Evolutionary conservation across 257 asterid genomes (phyloP).

Genomic region (Solanum sitiens): DNA sequence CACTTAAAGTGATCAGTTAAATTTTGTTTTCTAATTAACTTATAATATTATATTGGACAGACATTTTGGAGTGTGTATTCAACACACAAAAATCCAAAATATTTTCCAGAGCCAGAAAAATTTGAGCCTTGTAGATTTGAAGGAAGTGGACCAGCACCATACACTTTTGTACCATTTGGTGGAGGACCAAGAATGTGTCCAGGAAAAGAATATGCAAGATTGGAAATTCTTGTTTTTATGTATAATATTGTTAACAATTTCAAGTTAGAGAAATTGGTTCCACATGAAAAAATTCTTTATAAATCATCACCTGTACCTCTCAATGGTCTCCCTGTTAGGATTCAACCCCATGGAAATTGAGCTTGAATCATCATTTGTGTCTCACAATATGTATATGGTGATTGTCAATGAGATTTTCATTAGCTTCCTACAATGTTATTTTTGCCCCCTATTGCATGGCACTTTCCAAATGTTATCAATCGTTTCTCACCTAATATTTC

Average conservation of each 20-base stretch:
- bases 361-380: not conserved
- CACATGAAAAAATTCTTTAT: constrained; percentile 8
- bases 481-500: not conserved
- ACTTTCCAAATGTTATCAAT: not conserved
- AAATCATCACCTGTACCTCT: constrained; percentile 19
- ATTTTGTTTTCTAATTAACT: not conserved
- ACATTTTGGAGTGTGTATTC: constrained; percentile 19
- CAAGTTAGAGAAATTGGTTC: constrained; percentile 6
- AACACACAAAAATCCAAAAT: constrained; percentile 19
- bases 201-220: constrained; percentile 14
- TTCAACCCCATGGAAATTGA: not conserved
- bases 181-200: constrained; percentile 20
- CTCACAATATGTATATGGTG: not conserved
- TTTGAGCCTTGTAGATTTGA: constrained; percentile 27
- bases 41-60: not conserved
- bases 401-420: not conserved
- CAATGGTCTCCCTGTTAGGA: constrained; percentile 19
- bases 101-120: constrained; percentile 17
- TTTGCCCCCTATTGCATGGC: not conserved
- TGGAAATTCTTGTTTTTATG: constrained; percentile 13
- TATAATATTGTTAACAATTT: constrained; percentile 13
- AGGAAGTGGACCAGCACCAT: constrained; percentile 9
- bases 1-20: too few relatives aligned
- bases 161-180: constrained; percentile 19
- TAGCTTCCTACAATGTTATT: not conserved